Evolutionary conservation across 495 filamentous ascomycete genomes (phyloP).

Genomic region (Aspergillus affinis): DNA sequence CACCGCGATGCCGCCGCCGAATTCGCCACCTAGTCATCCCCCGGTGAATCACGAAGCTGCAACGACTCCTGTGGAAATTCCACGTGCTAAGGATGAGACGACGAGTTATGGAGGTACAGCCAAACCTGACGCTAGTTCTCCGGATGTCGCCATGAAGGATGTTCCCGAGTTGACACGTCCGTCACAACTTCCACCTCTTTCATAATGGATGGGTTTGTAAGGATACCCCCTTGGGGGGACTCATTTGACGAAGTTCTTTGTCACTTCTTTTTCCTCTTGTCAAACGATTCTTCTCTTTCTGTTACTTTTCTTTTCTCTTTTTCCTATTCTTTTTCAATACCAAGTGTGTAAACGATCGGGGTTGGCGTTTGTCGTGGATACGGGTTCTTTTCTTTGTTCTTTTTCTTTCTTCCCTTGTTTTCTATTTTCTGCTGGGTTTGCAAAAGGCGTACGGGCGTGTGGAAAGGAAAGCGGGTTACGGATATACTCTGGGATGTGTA

Average conservation of each 20-base stretch:
- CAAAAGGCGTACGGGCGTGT: conserved; percentile 38
- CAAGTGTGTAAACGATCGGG: conserved; percentile 25
- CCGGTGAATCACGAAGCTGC: conserved; percentile 15
- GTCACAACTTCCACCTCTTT: not conserved
- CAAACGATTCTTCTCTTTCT: conserved; percentile 6
- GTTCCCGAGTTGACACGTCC: conserved; percentile 26
- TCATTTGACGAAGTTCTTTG: not conserved
- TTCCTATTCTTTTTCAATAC: conserved; percentile 3
- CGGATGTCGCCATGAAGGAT: conserved; percentile 37
- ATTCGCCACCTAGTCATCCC: conserved; percentile 24
- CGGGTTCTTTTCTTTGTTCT: conserved; percentile 13
- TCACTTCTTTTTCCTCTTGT: not conserved
- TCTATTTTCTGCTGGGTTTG: conserved; percentile 7
- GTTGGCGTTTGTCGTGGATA: conserved; percentile 23
- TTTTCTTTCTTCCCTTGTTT: conserved; percentile 15
- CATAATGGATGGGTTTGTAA: not conserved
- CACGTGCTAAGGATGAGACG: conserved; percentile 18
- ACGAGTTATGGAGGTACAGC: conserved; percentile 6
- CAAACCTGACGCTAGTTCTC: conserved; percentile 24
- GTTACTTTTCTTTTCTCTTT: conserved; percentile 6
- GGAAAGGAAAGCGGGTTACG: conserved; percentile 25
- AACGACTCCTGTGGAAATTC: conserved; percentile 9
- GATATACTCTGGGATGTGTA: conserved; percentile 34
- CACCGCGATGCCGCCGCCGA: conserved; percentile 26
- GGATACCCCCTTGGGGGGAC: not conserved